Percentiles rank a stretch among this genome's conserved stretches.
Evolutionary conservation across 495 filamentous ascomycete species (phyloP).

Genomic region (Penicillium pulvis): DNA sequence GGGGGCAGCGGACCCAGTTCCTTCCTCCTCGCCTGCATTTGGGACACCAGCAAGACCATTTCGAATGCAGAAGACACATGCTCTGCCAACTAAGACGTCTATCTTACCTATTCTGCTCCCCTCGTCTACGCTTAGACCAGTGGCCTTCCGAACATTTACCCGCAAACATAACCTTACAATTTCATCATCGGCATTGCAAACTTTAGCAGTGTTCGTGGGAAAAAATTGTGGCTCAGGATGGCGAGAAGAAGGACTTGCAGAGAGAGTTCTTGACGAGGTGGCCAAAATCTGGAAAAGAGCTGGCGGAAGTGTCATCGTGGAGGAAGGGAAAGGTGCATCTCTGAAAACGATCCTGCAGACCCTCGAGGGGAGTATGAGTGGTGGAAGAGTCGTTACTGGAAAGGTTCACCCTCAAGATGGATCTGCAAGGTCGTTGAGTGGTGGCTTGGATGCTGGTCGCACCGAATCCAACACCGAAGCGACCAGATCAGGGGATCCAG

Average conservation of each 20-base stretch:
- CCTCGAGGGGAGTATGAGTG: slow-evolving; percentile 80
- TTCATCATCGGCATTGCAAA: slow-evolving; percentile 81
- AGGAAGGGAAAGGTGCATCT: slow-evolving; percentile 70
- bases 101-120: slow-evolving; percentile 88
- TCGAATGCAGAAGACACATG: slow-evolving; percentile 40
- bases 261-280: slow-evolving; percentile 88
- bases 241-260: slow-evolving; percentile 91
- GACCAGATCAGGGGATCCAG: slow-evolving; percentile 41
- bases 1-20: slow-evolving; percentile 57
- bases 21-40: slow-evolving; percentile 89
- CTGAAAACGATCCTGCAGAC: slow-evolving; percentile 79
- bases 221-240: slow-evolving; percentile 93
- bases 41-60: slow-evolving; percentile 79
- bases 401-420: slow-evolving; percentile 28
- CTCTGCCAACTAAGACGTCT: slow-evolving; percentile 62
- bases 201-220: slow-evolving; percentile 85
- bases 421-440: slow-evolving; percentile 11
- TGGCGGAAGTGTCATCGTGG: slow-evolving; percentile 82
- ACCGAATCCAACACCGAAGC: slow-evolving; percentile 17
- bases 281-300: slow-evolving; percentile 87
- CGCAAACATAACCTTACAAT: slow-evolving; percentile 97
- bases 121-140: slow-evolving; percentile 79
- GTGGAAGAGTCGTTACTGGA: slow-evolving; percentile 62
- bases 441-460: slow-evolving; percentile 19
- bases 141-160: slow-evolving; percentile 94